Evolutionary conservation across 2,329 filamentous ascomycete species (phyloP).

Genomic region (Proliferodiscus dingleyae): DNA sequence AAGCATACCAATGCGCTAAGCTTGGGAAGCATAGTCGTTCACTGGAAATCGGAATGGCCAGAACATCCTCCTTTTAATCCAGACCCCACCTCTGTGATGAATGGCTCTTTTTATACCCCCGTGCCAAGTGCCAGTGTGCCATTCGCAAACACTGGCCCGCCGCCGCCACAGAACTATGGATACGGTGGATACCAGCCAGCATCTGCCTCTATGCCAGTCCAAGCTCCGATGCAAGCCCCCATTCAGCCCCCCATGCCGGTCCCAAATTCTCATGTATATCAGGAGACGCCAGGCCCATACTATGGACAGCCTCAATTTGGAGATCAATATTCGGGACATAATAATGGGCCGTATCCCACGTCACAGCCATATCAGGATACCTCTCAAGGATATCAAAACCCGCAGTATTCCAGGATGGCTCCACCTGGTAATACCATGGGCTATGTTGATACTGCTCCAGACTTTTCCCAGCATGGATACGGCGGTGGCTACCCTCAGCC

Average conservation of each 20-base stretch:
- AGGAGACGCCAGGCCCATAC: constrained; percentile 29
- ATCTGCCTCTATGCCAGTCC: constrained; percentile 20
- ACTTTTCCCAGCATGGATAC: constrained; percentile 27
- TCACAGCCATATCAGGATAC: constrained; percentile 24
- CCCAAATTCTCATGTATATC: constrained; percentile 24
- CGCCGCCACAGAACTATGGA: constrained; percentile 31
- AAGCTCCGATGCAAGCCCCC: constrained; percentile 12
- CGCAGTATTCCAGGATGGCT: constrained; percentile 24
- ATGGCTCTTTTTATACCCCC: constrained; percentile 29
- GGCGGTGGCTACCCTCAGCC: constrained; percentile 18
- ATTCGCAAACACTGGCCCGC: constrained; percentile 28
- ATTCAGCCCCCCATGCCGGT: constrained; percentile 9
- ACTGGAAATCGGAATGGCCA: constrained; percentile 81
- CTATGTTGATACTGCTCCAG: constrained; percentile 21
- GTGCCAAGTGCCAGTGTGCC: constrained; percentile 30
- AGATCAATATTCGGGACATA: constrained; percentile 30
- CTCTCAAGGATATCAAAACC: constrained; percentile 21
- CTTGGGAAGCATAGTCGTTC: constrained; percentile 65
- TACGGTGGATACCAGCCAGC: constrained; percentile 31
- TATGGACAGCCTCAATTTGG: constrained; percentile 33
- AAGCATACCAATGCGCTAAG: constrained; percentile 73
- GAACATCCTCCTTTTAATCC: constrained; percentile 66
- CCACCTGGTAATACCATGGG: constrained; percentile 12
- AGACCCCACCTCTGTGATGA: constrained; percentile 43
- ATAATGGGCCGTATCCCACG: constrained; percentile 28